Percentiles rank a stretch among this genome's conserved stretches.
Conservation (phyloP, 2,329 filamentous ascomycete species). For the Chalara sp. region DNA sequence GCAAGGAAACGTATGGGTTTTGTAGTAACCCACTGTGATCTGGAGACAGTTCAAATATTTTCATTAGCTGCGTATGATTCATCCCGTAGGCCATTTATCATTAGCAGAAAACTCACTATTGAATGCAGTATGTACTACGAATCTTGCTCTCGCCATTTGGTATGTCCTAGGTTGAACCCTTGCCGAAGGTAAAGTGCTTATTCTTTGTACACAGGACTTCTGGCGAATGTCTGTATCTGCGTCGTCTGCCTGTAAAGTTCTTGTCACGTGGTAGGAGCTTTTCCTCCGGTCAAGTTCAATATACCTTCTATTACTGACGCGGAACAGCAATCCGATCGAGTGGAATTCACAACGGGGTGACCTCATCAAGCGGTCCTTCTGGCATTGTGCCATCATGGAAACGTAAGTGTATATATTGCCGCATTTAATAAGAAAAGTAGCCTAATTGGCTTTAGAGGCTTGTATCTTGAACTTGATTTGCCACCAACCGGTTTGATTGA, state of each 20-base stretch:
- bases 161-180: constrained; percentile 25
- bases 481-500: constrained; percentile 47
- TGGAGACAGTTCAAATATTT: constrained; percentile 54
- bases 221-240: constrained; percentile 51
- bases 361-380: constrained; percentile 47
- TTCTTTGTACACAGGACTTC: constrained; percentile 40
- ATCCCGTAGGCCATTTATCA: not conserved
- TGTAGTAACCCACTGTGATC: constrained; percentile 43
- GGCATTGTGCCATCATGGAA: constrained; percentile 50
- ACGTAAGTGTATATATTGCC: constrained; percentile 31
- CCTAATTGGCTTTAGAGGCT: constrained; percentile 33
- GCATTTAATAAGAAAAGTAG: not conserved
- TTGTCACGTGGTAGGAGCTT: constrained; percentile 43
- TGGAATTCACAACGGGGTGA: constrained; percentile 41
- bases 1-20: constrained; percentile 54
- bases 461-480: constrained; percentile 52
- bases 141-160: constrained; percentile 43
- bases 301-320: not conserved
- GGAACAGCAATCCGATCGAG: constrained; percentile 34
- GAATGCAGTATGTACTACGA: constrained; percentile 43
- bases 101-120: not conserved
- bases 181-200: constrained; percentile 7
- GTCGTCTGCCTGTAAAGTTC: constrained; percentile 48
- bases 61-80: constrained; percentile 45
- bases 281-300: not conserved